These are phyloP conservation scores for Gymnopus androsaceus DNA, from an alignment of 1,284 basidiomycete genomes.

Conservation along the genomic window DNA sequence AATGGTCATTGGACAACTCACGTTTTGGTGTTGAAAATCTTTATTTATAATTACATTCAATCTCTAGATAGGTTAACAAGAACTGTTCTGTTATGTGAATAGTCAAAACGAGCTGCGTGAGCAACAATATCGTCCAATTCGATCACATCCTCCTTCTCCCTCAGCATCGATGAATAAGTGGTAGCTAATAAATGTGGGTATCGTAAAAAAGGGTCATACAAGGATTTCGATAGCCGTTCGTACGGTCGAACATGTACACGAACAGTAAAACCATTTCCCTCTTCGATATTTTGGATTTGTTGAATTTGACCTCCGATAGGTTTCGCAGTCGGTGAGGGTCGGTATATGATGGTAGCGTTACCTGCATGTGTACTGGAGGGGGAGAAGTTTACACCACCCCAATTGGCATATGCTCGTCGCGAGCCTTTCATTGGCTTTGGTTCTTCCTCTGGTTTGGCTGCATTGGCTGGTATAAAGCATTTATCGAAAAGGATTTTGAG, in stretches of 20 bases:
- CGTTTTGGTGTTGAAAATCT: too few species aligned
- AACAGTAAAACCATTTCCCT: not conserved
- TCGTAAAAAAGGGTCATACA: conserved; percentile 10
- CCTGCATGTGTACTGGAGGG: conserved; percentile 20
- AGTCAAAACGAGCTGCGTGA: conserved; percentile 14
- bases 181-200: not conserved
- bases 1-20: too few species aligned
- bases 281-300: conserved; percentile 3
- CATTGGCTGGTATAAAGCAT: conserved; percentile 14
- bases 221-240: not conserved
- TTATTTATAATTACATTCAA: too few species aligned
- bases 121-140: not conserved
- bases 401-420: conserved; percentile 17
- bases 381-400: conserved; percentile 19
- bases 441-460: not conserved
- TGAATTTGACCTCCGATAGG: conserved; percentile 5
- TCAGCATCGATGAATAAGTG: not conserved
- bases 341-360: conserved; percentile 22
- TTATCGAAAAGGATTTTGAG: conserved; percentile 26
- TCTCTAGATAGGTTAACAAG: conserved; percentile 6
- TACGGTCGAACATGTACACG: not conserved
- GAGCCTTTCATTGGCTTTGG: not conserved
- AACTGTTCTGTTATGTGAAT: not conserved
- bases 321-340: not conserved
- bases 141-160: not conserved